Evolutionary conservation across 2,329 filamentous ascomycete species (phyloP).

Genomic region (Fusarium sp.): DNA sequence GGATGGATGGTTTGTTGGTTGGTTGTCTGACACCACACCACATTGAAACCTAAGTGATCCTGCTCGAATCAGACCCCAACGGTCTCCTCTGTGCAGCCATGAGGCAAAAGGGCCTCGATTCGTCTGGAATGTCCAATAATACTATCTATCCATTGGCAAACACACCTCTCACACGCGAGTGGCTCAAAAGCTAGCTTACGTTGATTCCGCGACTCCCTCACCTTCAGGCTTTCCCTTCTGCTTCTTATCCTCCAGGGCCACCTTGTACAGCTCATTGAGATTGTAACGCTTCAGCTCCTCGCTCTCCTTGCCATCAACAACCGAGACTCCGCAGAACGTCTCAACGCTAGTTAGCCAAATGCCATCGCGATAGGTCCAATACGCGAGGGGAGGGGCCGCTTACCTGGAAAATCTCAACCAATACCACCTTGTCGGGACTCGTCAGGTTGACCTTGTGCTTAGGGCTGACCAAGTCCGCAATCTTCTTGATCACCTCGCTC

Average conservation of each 20-base stretch:
- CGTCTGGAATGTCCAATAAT: constrained; percentile 1
- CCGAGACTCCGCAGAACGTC: constrained; percentile 81
- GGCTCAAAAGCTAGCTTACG: constrained; percentile 21
- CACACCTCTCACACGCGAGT: constrained; percentile 5
- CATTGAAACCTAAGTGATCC: neutral
- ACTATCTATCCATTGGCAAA: constrained; percentile 10
- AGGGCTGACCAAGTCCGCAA: constrained; percentile 71
- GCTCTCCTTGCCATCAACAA: constrained; percentile 75
- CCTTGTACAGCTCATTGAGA: constrained; percentile 74
- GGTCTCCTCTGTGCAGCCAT: constrained; percentile 10
- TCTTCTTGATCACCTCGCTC: constrained; percentile 73
- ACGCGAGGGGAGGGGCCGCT: constrained; percentile 31
- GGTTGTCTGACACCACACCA: neutral
- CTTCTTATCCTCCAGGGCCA: constrained; percentile 28
- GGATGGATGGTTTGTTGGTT: neutral
- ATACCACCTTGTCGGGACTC: constrained; percentile 79
- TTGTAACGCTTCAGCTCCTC: constrained; percentile 81
- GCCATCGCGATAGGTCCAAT: constrained; percentile 28
- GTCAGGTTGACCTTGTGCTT: constrained; percentile 81
- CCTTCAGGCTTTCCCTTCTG: constrained; percentile 25
- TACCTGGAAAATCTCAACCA: constrained; percentile 85
- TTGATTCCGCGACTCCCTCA: constrained; percentile 29
- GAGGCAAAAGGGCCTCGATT: constrained; percentile 1
- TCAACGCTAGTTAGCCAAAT: constrained; percentile 49
- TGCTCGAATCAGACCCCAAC: neutral